These are phyloP conservation scores for Berkeleyomyces rouxiae DNA, from an alignment of 2,329 filamentous ascomycete genomes.

Conservation along the genomic window DNA sequence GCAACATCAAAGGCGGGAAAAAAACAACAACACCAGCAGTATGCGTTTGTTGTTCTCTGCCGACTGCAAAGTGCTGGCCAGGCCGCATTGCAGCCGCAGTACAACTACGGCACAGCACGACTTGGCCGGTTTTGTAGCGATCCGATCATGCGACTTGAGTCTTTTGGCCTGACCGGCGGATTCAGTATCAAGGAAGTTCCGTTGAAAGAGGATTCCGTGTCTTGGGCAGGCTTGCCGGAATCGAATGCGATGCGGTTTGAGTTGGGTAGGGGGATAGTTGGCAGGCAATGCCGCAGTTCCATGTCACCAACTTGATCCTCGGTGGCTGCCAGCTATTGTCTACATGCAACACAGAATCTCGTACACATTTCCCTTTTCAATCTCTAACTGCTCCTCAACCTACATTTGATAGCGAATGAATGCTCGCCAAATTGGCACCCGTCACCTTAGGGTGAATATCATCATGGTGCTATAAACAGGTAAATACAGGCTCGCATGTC, in stretches of 20 bases:
- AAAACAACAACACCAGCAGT: not conserved
- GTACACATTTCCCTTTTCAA: not conserved
- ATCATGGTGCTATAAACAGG: too few species aligned
- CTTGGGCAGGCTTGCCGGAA: not conserved
- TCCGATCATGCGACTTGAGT: not conserved
- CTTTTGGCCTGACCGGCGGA: not conserved
- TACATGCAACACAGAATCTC: not conserved
- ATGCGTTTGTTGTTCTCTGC: not conserved
- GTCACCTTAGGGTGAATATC: not conserved
- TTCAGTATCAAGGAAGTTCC: not conserved
- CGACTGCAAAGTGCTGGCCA: not conserved
- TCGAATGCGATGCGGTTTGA: not conserved
- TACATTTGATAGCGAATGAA: not conserved
- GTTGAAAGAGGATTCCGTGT: not conserved
- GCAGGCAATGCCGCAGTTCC: not conserved
- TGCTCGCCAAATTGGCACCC: not conserved
- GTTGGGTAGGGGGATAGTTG: not conserved
- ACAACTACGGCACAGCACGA: not conserved
- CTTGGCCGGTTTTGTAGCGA: not conserved
- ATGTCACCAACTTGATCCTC: slow-evolving; percentile 1
- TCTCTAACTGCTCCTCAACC: not conserved
- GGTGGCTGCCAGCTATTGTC: not conserved
- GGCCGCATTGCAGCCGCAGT: not conserved
- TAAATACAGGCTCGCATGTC: not conserved
- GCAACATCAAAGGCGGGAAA: too few species aligned